phyloP scores from a whole-genome alignment of 441 rosid species.

The Breynia disticha region DNA sequence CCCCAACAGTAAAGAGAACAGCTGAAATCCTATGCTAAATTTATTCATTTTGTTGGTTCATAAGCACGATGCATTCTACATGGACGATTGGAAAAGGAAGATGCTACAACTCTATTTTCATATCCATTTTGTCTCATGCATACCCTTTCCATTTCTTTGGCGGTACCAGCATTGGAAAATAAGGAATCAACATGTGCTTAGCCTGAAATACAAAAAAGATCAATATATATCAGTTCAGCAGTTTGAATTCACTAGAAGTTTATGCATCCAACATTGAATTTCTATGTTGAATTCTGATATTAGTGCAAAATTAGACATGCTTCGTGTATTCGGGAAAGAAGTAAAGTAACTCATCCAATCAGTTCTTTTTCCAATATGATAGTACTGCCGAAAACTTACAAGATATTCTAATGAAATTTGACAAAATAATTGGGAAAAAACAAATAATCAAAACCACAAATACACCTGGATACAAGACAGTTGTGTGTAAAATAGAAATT shows the following conservation, averaged over 20 bases:
- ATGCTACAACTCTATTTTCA: not conserved
- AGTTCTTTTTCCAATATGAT: too few relatives aligned
- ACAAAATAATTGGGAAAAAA: too few relatives aligned
- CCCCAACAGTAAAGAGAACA: too few relatives aligned
- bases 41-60: too few relatives aligned
- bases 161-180: conserved; percentile 89
- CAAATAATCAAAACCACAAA: too few relatives aligned
- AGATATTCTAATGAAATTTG: too few relatives aligned
- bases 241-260: not conserved
- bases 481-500: too few relatives aligned
- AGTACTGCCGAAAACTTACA: too few relatives aligned
- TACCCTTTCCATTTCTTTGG: conserved; percentile 96
- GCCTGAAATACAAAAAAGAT: conserved; percentile 45
- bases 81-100: not conserved
- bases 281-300: conserved; percentile 2
- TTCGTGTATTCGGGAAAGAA: too few relatives aligned
- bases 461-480: too few relatives aligned
- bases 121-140: conserved; percentile 14
- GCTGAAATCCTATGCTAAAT: too few relatives aligned
- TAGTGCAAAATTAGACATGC: not conserved
- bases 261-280: not conserved
- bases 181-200: conserved; percentile 77
- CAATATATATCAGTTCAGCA: conserved; percentile 3
- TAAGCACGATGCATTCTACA: not conserved
- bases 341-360: too few relatives aligned